These are phyloP conservation scores for Oropetium thomaeum DNA, from an alignment of 176 grass and related monocot species.

Conservation along the genomic window DNA sequence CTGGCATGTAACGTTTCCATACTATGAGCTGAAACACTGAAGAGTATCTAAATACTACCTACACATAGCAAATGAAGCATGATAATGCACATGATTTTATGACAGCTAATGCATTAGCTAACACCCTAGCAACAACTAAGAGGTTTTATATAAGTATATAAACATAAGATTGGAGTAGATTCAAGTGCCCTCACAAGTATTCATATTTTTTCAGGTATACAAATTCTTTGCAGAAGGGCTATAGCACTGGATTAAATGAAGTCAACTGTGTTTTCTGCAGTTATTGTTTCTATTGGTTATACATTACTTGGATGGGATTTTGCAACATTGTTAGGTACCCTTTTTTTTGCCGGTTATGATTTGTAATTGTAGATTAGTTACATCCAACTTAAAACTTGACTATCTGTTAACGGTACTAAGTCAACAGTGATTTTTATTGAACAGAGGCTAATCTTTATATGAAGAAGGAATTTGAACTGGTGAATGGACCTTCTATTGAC, in stretches of 20 bases:
- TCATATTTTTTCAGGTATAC: slow-evolving; percentile 30
- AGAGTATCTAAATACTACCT: slow-evolving; percentile 7
- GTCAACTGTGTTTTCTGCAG: slow-evolving; percentile 48
- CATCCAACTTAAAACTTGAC: not conserved
- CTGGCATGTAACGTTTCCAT: no score
- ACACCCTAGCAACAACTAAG: not conserved
- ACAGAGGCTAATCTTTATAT: slow-evolving; percentile 68
- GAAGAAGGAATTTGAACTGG: slow-evolving; percentile 67
- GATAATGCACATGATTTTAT: not conserved
- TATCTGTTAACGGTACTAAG: slow-evolving; percentile 17
- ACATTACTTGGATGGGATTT: slow-evolving; percentile 77
- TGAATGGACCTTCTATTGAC: slow-evolving; percentile 52
- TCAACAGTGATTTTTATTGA: slow-evolving; percentile 21
- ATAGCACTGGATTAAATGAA: slow-evolving; percentile 34
- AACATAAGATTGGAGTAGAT: no score
- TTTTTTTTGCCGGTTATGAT: not conserved
- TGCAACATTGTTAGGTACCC: slow-evolving; percentile 59
- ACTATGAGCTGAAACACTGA: not conserved
- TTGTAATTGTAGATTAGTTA: slow-evolving; percentile 2
- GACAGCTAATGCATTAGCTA: not conserved
- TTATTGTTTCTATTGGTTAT: slow-evolving; percentile 72
- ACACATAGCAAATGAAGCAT: slow-evolving; percentile 1
- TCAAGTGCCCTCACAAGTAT: slow-evolving; percentile 26
- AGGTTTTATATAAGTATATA: no score
- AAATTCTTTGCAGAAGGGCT: slow-evolving; percentile 12